Evolutionary conservation across 2,329 filamentous ascomycete species (phyloP).

Genomic region (Aureobasidium sp.): DNA sequence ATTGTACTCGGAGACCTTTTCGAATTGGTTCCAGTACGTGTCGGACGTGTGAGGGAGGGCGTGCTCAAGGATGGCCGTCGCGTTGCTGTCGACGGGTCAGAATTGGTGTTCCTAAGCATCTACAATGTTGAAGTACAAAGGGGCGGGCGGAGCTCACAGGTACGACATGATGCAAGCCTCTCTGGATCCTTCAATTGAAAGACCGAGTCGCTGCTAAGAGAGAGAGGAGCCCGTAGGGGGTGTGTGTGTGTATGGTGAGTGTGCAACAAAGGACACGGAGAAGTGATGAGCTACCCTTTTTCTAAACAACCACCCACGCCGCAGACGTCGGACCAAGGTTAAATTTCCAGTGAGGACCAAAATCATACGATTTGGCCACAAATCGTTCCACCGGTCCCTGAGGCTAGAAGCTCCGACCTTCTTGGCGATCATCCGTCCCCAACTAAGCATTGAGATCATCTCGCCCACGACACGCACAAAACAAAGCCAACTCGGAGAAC

Average conservation of each 20-base stretch:
- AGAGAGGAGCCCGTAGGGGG: not conserved
- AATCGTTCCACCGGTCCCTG: slow-evolving; percentile 3
- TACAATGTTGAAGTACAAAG: not conserved
- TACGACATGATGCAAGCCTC: slow-evolving; percentile 10
- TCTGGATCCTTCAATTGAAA: not conserved
- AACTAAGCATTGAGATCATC: too few relatives aligned
- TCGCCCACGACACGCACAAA: not conserved
- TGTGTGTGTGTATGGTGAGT: not conserved
- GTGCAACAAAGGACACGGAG: not conserved
- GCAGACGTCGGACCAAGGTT: not conserved
- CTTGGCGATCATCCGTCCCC: too few relatives aligned
- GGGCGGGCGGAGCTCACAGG: not conserved
- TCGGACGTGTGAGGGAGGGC: slow-evolving; percentile 35
- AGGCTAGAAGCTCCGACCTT: slow-evolving; percentile 4
- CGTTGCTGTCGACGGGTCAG: slow-evolving; percentile 16
- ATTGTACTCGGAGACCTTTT: slow-evolving; percentile 62
- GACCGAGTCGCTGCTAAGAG: not conserved
- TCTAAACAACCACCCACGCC: not conserved
- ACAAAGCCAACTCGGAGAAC: not conserved
- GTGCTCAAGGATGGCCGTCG: slow-evolving; percentile 26
- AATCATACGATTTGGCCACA: slow-evolving; percentile 5
- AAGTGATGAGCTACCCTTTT: not conserved
- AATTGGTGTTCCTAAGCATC: not conserved
- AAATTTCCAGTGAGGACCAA: slow-evolving; percentile 9
- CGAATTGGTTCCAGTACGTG: slow-evolving; percentile 58